phyloP scores from a whole-genome alignment of 2,329 filamentous ascomycete genomes.

The Cryphonectria japonica region DNA sequence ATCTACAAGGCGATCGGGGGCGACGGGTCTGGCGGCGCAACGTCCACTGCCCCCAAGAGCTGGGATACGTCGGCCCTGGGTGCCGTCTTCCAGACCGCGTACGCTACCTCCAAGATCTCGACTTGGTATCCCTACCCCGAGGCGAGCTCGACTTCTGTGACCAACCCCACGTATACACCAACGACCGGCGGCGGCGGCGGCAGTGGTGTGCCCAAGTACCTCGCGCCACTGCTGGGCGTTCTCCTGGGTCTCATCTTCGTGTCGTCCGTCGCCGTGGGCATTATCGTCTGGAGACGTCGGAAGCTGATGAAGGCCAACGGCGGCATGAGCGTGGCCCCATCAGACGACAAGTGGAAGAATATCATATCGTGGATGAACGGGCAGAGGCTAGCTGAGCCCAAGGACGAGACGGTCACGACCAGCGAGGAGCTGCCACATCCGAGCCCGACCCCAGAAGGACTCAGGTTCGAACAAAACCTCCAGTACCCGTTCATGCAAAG shows the following conservation, averaged over 20 bases:
- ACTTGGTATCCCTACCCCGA: slow-evolving; percentile 64
- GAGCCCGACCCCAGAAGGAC: slow-evolving; percentile 31
- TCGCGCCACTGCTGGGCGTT: slow-evolving; percentile 65
- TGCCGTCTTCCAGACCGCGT: slow-evolving; percentile 57
- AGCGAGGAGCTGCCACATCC: slow-evolving; percentile 46
- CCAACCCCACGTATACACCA: slow-evolving; percentile 17
- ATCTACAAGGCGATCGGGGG: slow-evolving; percentile 72
- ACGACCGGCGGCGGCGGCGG: slow-evolving; percentile 34
- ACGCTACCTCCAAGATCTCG: slow-evolving; percentile 59
- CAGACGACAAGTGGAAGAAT: slow-evolving; percentile 51
- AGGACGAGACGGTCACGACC: slow-evolving; percentile 50
- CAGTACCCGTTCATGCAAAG: slow-evolving; percentile 36
- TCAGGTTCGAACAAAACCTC: not conserved
- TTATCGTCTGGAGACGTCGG: slow-evolving; percentile 58
- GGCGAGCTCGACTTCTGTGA: slow-evolving; percentile 37
- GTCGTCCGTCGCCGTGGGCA: slow-evolving; percentile 52
- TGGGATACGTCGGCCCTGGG: slow-evolving; percentile 56
- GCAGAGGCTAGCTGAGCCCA: slow-evolving; percentile 44
- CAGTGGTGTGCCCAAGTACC: slow-evolving; percentile 56
- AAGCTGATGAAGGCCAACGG: slow-evolving; percentile 45
- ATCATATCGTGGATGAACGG: slow-evolving; percentile 58
- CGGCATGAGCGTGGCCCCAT: slow-evolving; percentile 44
- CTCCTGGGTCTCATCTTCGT: slow-evolving; percentile 62
- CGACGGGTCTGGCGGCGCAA: slow-evolving; percentile 68
- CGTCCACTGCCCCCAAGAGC: slow-evolving; percentile 60